Evolutionary conservation across 73 alveolate species (phyloP), one percentile per base, ranked within the genome.

Genomic region (Paramecium pentaurelia): DNA sequence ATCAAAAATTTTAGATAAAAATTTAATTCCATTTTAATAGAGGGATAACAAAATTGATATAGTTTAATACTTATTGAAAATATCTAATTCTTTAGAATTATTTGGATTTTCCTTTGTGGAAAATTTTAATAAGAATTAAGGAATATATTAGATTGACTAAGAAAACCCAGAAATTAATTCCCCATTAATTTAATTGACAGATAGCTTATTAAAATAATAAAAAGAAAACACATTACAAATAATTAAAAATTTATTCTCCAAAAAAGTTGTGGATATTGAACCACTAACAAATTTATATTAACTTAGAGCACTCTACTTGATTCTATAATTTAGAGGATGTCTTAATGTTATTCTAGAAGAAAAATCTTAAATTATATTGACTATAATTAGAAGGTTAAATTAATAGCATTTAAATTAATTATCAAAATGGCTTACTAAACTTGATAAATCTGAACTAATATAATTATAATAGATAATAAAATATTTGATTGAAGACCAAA

Each of bases 71-170:
- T 54, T 54, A 54, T 18, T 54, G 14, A 54, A 54, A 34, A 18
- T 54, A 4, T 54, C 70, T 4, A 6, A 4, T 4, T 54, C 32
- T 1, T n/a, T 54, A 18, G 87, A 73, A 25, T 20, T 38, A 40
- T 73, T 73, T 73, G 87, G 87, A 73, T 20, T 44, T 5, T 73
- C 87, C 37, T 73, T 73, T 73, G 64, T 73, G 5, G 87, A 40
- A 38, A 73, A 40, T 25, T 34, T n/a, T n/a, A 73, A 73, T 34
- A 73, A 73, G 8, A 40, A 32, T 37, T 14, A 32, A 54, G 70
- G 70, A 3, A 38, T 36, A 6, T 73, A 73, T 34, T 8, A 25
- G n/a, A 18, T 73, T 22, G 60, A 73, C 18, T 10, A 5, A 40
- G 36, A 73, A 40, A 73, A 73, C 28, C 60, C 87, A 16, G 58